These are phyloP conservation scores for Plasmopara muralis DNA, from an alignment of 352 stramenopile species.

Conservation along the genomic window DNA sequence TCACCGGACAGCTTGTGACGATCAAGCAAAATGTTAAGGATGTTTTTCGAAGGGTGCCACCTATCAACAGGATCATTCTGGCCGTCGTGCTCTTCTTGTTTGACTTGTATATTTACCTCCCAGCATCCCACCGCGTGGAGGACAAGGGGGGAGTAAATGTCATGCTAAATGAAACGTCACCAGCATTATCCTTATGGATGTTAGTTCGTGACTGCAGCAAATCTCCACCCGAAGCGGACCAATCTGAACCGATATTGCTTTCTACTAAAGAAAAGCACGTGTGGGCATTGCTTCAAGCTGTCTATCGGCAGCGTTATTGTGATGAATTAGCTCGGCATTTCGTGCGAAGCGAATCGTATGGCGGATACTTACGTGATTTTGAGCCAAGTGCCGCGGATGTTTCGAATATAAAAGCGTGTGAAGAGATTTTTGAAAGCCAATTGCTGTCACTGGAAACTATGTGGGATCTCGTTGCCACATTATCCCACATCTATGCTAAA, in stretches of 20 bases:
- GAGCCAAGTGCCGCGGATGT: constrained; percentile 4
- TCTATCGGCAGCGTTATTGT: constrained; percentile 29
- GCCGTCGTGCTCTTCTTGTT: constrained; percentile 63
- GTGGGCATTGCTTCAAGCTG: constrained; percentile 50
- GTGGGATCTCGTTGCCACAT: constrained; percentile 25
- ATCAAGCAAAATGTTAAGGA: constrained; percentile 11
- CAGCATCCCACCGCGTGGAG: constrained; percentile 43
- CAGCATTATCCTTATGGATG: constrained; percentile 60
- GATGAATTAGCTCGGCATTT: constrained; percentile 36
- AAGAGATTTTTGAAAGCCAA: constrained; percentile 24
- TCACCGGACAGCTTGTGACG: constrained; percentile 1
- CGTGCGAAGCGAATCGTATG: constrained; percentile 30
- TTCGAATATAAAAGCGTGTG: constrained; percentile 5
- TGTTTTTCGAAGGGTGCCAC: constrained; percentile 10
- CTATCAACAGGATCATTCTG: constrained; percentile 38
- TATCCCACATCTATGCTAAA: constrained; percentile 15
- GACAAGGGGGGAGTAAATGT: background rate
- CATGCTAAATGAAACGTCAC: constrained; percentile 1
- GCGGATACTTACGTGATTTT: constrained; percentile 33
- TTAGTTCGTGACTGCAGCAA: constrained; percentile 38
- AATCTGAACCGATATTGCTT: constrained; percentile 17
- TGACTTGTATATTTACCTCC: constrained; percentile 64
- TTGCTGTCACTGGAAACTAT: constrained; percentile 24
- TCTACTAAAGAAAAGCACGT: constrained; percentile 32
- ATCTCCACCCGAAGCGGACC: constrained; percentile 10